Evolutionary conservation across 192 early-diverging fungal species (phyloP), one percentile per base, ranked within the genome.

Genomic region (Chytriomyces hyalinus): DNA sequence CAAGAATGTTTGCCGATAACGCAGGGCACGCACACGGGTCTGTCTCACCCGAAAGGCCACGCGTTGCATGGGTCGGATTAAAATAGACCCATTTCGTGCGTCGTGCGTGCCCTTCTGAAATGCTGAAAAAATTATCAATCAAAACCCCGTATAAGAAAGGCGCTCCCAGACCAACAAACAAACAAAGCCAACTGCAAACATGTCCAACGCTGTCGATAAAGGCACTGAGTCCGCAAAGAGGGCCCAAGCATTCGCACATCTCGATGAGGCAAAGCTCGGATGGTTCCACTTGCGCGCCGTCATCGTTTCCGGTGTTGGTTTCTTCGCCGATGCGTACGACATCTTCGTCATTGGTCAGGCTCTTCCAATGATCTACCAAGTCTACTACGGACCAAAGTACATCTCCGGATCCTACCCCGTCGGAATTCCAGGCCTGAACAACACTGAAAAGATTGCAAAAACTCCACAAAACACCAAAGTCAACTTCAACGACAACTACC

Each of bases 271-370:
- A 50, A 76, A 68, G 57, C 78, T 87, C 17, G 80, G 80, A 1
- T 85, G 82, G 84, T 83, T 84, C 74, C 87, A 88, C 74, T 26
- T 84, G 15, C 74, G 83, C 20, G 80, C 87, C 26, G 78, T 87
- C 64, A 53, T 87, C 43, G 83, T 89, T 26, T 75, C 87, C 67
- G 87, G 87, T 47, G 74, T 73, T 60, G 77, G 77, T 6, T 78
- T 78, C 77, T 78, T 78, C 49, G 46, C 93, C 71, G 95, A 97
- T 84, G 91, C 95, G n/a, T 97, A 97, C 81, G 97, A 98, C 87
- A 90, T 95, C 62, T 97, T 97, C 76, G 90, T 95, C 70, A 98
- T 98, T 80, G 93, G 93, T 79, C 87, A 96, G 70, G 92, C 93
- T 17, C 88, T 94, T n/a, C 91, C 93, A 68, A 98, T 98, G 90